These are phyloP conservation scores for Claviceps sp. DNA, from an alignment of 2,329 filamentous ascomycete genomes.

Conservation along the genomic window DNA sequence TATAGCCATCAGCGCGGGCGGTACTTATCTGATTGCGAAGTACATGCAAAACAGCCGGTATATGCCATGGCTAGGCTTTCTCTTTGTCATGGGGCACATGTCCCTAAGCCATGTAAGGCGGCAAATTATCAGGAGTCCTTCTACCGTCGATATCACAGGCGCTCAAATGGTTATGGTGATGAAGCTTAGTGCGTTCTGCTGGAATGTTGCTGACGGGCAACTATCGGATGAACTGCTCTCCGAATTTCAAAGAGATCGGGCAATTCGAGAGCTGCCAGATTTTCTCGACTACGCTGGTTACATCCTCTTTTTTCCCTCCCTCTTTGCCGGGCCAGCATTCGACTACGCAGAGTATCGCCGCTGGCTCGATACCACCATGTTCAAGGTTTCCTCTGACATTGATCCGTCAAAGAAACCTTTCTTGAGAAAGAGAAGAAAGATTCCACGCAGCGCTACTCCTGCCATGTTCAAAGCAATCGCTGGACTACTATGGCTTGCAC, in stretches of 20 bases:
- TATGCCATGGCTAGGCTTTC: conserved; percentile 96
- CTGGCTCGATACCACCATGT: conserved; percentile 92
- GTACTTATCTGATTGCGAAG: conserved; percentile 70
- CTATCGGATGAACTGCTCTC: conserved; percentile 69
- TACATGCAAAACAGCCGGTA: conserved; percentile 68
- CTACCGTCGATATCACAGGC: conserved; percentile 73
- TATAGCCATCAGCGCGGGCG: conserved; percentile 64
- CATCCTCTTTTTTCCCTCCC: conserved; percentile 85
- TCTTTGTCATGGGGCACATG: conserved; percentile 93
- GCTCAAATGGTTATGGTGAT: conserved; percentile 98
- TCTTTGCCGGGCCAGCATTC: conserved; percentile 84
- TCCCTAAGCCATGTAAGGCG: conserved; percentile 78
- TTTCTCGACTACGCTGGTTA: conserved; percentile 79
- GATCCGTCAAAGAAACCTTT: conserved; percentile 76
- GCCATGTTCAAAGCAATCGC: conserved; percentile 61
- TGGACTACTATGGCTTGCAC: conserved; percentile 67
- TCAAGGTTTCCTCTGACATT: conserved; percentile 67
- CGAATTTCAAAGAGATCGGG: conserved; percentile 72
- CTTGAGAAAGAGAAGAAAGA: conserved; percentile 80
- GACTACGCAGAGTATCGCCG: conserved; percentile 86
- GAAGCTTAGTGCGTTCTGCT: conserved; percentile 94
- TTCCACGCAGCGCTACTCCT: conserved; percentile 79
- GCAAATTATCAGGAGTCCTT: conserved; percentile 54
- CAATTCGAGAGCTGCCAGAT: conserved; percentile 59
- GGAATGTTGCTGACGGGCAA: conserved; percentile 91